Evolutionary conservation across 2,329 filamentous ascomycete species (phyloP), one percentile per base, ranked within the genome.

Genomic region (Epichloe scottii): DNA sequence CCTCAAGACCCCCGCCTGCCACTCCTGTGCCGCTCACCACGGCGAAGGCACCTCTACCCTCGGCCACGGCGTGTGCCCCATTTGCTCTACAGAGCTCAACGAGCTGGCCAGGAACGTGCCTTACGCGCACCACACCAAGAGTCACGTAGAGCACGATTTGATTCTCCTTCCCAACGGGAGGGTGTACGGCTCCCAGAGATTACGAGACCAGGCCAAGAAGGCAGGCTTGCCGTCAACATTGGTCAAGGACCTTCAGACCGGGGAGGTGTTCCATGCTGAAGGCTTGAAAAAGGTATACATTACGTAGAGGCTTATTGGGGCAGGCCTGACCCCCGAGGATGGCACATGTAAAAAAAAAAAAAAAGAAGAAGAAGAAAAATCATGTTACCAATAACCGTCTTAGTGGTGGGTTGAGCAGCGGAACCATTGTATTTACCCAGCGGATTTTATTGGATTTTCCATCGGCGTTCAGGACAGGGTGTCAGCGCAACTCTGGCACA

Each of bases 71-170:
- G 82, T 97, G 41, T 98, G 93, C 60, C 93, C 93, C 3, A 97
- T 98, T 62, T 98, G 93, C 72, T 93, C 86, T 46, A 93, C 86
- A 0, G 93, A 98, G 68, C 79, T 98, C 51, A 97, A 97, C 66
- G 87, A 90, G 61, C 78, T 98, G 35, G 91, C 93, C 2, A 77
- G 84, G 48, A 84, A 85, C 59, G 87, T 98, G 43, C 93, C 93
- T 0, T 97, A 97, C 61, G 93, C 93, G 3, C 87, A 95, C 62
- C 93, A 98, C 66, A 90, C 86, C 33, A 94, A 94, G 74, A 95
- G 89, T 63, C 87, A 89, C 55, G 88, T 97, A 33, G 91, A 95
- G 63, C 82, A 81, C 44, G 90, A 97, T 63, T 78, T 93, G 1
- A 78, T 95, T 19, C 78, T 97, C 42, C 69, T 98, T 51, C 93